Conservation (phyloP, 495 filamentous ascomycete genomes). For the Aspergillus cavernicola region DNA sequence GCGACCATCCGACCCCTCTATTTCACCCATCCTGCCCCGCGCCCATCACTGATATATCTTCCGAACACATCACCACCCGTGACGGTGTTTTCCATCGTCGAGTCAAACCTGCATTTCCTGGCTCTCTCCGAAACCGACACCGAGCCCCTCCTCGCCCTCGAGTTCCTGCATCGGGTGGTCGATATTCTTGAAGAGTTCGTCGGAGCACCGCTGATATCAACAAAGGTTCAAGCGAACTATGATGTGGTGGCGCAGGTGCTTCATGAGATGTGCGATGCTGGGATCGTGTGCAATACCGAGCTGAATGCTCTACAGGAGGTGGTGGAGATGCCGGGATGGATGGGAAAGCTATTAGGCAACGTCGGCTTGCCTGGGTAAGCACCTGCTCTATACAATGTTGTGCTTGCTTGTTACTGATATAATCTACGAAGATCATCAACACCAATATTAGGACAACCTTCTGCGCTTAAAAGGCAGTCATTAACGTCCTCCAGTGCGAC, state of each 20-base stretch:
- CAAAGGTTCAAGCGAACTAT: constrained; percentile 83
- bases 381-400: neutral
- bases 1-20: constrained; percentile 77
- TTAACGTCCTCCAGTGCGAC: constrained; percentile 35
- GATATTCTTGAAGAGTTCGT: constrained; percentile 95
- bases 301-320: constrained; percentile 88
- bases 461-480: constrained; percentile 43
- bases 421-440: constrained; percentile 31
- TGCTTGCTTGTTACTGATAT: constrained; percentile 1
- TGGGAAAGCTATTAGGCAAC: constrained; percentile 87
- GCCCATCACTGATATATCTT: constrained; percentile 82
- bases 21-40: constrained; percentile 75
- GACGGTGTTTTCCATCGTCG: constrained; percentile 78
- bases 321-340: constrained; percentile 82
- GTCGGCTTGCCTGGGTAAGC: constrained; percentile 74
- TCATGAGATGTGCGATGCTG: constrained; percentile 95
- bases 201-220: constrained; percentile 78
- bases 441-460: constrained; percentile 39
- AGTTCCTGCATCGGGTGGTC: constrained; percentile 91
- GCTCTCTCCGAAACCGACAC: constrained; percentile 77
- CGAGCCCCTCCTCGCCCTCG: constrained; percentile 90
- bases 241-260: constrained; percentile 93
- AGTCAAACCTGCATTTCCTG: constrained; percentile 85
- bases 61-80: constrained; percentile 80
- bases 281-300: constrained; percentile 85